phyloP scores from a whole-genome alignment of 495 filamentous ascomycete species.

The Penicillium maclennaniae region DNA sequence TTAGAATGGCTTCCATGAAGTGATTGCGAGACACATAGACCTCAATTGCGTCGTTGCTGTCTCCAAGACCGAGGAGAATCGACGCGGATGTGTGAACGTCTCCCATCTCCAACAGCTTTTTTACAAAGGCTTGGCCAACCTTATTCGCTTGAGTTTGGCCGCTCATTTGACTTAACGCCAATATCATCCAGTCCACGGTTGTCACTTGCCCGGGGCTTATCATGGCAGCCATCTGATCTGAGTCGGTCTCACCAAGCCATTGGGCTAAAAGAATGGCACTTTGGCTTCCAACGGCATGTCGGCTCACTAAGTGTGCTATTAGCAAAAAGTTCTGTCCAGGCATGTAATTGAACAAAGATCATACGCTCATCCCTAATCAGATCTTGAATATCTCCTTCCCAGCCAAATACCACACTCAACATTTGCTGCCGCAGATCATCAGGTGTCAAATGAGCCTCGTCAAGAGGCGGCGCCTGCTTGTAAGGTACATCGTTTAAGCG shows the following conservation, averaged over 20 bases:
- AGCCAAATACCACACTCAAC: slow-evolving; percentile 92
- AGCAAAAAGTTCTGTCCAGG: slow-evolving; percentile 1
- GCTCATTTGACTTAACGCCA: slow-evolving; percentile 85
- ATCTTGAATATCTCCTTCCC: slow-evolving; percentile 79
- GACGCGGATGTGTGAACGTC: slow-evolving; percentile 90
- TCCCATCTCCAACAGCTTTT: slow-evolving; percentile 81
- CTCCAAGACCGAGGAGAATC: slow-evolving; percentile 86
- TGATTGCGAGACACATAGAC: slow-evolving; percentile 89
- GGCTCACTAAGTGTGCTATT: slow-evolving; percentile 45
- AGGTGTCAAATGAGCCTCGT: slow-evolving; percentile 64
- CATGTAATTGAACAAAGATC: slow-evolving; percentile 16
- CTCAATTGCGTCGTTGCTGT: slow-evolving; percentile 91
- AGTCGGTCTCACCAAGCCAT: slow-evolving; percentile 85
- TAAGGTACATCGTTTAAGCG: slow-evolving; percentile 79
- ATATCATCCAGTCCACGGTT: slow-evolving; percentile 92
- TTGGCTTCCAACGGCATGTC: slow-evolving; percentile 67
- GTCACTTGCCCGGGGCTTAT: slow-evolving; percentile 75
- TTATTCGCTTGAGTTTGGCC: slow-evolving; percentile 79
- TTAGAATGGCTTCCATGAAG: slow-evolving; percentile 85
- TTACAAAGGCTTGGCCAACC: slow-evolving; percentile 87
- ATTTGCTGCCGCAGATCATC: slow-evolving; percentile 87
- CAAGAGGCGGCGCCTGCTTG: slow-evolving; percentile 57
- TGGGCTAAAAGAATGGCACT: slow-evolving; percentile 77
- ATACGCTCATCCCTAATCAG: slow-evolving; percentile 79
- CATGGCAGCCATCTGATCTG: slow-evolving; percentile 74